phyloP scores from a whole-genome alignment of 176 grass and related monocot species.

The Lolium perenne region DNA sequence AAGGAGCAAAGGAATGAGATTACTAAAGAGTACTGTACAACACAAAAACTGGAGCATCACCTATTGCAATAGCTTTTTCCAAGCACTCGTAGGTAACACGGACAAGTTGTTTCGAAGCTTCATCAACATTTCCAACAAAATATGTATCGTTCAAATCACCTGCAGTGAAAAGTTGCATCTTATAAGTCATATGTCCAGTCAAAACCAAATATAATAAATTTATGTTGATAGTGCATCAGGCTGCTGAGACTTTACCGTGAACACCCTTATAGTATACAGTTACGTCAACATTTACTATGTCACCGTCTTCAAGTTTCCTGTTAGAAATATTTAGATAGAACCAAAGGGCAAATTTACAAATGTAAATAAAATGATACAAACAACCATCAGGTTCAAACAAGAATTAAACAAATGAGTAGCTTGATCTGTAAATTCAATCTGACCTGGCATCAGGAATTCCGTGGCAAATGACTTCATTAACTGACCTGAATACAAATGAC shows the following conservation, averaged over 20 bases:
- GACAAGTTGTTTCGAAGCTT: slow-evolving; percentile 91
- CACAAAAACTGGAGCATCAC: slow-evolving; percentile 45
- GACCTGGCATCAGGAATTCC: slow-evolving; percentile 99
- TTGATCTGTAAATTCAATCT: slow-evolving; percentile 31
- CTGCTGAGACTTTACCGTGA: slow-evolving; percentile 72
- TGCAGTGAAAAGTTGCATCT: slow-evolving; percentile 47
- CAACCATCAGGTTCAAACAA: slow-evolving; percentile 39
- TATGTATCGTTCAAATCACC: slow-evolving; percentile 98
- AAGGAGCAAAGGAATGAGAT: background rate
- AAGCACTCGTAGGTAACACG: slow-evolving; percentile 93
- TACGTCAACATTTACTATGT: slow-evolving; percentile 98
- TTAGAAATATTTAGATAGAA: slow-evolving; percentile 48
- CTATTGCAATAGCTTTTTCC: slow-evolving; percentile 99
- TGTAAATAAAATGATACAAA: slow-evolving; percentile 30
- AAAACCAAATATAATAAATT: slow-evolving; percentile 22
- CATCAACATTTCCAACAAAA: slow-evolving; percentile 98
- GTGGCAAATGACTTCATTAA: slow-evolving; percentile 99
- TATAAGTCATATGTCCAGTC: slow-evolving; percentile 2
- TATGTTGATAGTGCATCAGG: slow-evolving; percentile 25
- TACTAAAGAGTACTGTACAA: slow-evolving; percentile 27
- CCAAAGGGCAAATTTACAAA: slow-evolving; percentile 10
- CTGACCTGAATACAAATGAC: slow-evolving; percentile 66
- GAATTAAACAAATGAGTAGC: background rate
- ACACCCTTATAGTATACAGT: slow-evolving; percentile 90
- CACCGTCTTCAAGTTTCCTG: slow-evolving; percentile 96